Base-by-base conservation (phyloP, 495 filamentous ascomycete species). In the Lophiotrema nucula region DNA sequence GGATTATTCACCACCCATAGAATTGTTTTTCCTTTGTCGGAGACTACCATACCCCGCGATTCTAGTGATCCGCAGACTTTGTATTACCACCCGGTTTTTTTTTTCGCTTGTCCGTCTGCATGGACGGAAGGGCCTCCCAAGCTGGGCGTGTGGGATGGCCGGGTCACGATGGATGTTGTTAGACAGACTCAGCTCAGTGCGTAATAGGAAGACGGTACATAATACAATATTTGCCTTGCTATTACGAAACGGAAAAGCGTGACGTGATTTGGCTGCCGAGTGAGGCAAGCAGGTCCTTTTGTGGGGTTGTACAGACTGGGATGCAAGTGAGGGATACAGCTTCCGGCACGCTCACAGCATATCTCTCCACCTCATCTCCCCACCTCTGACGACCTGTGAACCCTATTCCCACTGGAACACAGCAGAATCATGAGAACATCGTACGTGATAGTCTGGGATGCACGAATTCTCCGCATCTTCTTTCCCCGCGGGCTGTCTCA, bases 41-140 rank as follows among this genome's bases (percentile, higher is more conserved):
- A 57, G 52, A 58, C 22, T 38, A 38, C 41, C 61, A 64, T 64
- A 64, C 61, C 61, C 60, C 60, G 60, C 56, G 61, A 49, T 59
- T 42, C 47, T 25, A 37, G 53, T 13, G 49, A 64, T 56, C 39
- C 50, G 55, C 61, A 55, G 42, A 33, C 22, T 19, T 18, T 64
- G 61, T 64, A 64, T 59, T 55, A 65, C 41, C 52, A 62, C 49
- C 37, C 38, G 25, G 25, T 12, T 41, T 52, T 47, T 52, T 57
- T 42, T 33, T 42, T 56, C 18, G n/a, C n/a, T n/a, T 19, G 11
- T 10, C 35, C n/a, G 5, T 25, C 33, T 47, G 46, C 16, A 39
- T 38, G 24, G 26, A 15, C 5, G 31, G 24, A 18, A 41, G 48
- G 44, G 43, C 45, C 35, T n/a, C n/a, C n/a, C n/a, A n/a, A n/a